Base-by-base conservation (phyloP, 192 early-diverging fungal genomes). In the Coemansia sp. region DNA sequence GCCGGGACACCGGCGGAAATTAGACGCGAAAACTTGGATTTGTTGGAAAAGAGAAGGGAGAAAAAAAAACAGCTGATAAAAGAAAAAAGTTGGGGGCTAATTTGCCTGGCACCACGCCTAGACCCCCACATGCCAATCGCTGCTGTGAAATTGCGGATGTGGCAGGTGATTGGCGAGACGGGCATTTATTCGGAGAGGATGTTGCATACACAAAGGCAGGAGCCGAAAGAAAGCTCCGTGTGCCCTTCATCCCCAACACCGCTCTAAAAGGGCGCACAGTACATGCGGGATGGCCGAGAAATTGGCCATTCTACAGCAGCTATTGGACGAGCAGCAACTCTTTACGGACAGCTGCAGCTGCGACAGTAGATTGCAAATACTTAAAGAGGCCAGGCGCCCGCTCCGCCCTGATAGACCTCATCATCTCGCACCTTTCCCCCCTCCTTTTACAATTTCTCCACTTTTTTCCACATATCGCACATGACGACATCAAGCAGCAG, bases 181-280 rank as follows among this genome's bases (percentile, higher is more conserved):
- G 59, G 59, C 59, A 61, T 12, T 61, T 61, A 10, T 19, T 38
- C 59, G 59, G 59, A 61, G 29, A n/a, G 51, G n/a, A n/a, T n/a
- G n/a, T n/a, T n/a, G n/a, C n/a, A n/a, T n/a, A n/a, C n/a, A n/a
- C n/a, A n/a, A n/a, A n/a, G n/a, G n/a, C n/a, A n/a, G n/a, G n/a
- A n/a, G n/a, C n/a, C n/a, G n/a, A n/a, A n/a, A n/a, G 44, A 0
- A 38, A 3, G 44, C 4, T 55, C 25, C 14, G 51, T 55, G 48
- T 8, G 21, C 23, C 21, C 23, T 51, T 25, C 5, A 23, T 15
- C 55, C 53, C 55, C 55, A 58, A 58, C 55, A 29, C 55, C 17
- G 14, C 55, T 34, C 14, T 32, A 2, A 15, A 23, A 34, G 27
- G 29, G 32, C 5, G 31, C 27, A 58, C 29, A n/a, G 29, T 34